A percentile compares a stretch with the other conserved stretches of the same genome.
These are phyloP conservation scores for Carex scoparia DNA, from an alignment of 176 grass and related monocot genomes.

Conservation along the genomic window DNA sequence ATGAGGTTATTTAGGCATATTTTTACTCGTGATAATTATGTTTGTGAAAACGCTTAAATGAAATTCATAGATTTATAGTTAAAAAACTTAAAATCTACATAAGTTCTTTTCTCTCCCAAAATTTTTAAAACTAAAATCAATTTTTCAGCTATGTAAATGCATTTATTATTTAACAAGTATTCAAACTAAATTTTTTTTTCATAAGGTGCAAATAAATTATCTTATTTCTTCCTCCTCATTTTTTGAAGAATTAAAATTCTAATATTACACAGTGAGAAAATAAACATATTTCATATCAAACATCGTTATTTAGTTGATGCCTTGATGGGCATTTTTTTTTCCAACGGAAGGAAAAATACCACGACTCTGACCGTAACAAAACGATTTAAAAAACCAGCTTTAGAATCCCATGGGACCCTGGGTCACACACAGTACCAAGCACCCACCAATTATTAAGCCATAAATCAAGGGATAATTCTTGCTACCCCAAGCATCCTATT, in stretches of 20 bases:
- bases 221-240: not conserved
- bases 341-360: too few relatives aligned
- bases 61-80: not conserved
- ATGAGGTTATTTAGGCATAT: too few relatives aligned
- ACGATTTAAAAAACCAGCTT: too few relatives aligned
- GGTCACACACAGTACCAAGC: too few relatives aligned
- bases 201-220: not conserved
- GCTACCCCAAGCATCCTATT: not conserved
- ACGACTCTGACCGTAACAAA: too few relatives aligned
- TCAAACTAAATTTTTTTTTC: not conserved
- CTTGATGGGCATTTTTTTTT: too few relatives aligned
- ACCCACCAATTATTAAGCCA: not conserved
- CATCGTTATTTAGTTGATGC: not conserved
- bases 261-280: not conserved
- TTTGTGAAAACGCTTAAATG: not conserved
- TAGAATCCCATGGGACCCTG: too few relatives aligned
- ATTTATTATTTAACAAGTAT: not conserved
- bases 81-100: not conserved
- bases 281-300: not conserved
- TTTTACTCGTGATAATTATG: not conserved
- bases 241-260: not conserved
- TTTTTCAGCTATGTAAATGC: not conserved
- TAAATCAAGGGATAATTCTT: not conserved
- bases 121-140: not conserved
- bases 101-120: not conserved